phyloP scores from a whole-genome alignment of 768 basidiomycete genomes.

The Auricularia sp. region DNA sequence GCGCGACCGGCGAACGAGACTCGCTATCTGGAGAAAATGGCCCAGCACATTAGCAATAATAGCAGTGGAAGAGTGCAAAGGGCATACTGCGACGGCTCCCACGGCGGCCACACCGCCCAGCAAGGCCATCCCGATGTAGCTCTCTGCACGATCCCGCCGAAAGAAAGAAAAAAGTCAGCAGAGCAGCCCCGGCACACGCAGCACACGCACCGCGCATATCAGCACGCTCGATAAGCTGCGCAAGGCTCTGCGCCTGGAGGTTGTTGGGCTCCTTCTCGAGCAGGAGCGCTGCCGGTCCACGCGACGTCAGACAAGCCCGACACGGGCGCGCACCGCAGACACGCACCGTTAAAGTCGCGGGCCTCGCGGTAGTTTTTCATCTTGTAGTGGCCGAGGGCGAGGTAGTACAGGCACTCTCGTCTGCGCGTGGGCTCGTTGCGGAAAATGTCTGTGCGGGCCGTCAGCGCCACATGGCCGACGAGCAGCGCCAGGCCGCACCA shows the following conservation, averaged over 20 bases:
- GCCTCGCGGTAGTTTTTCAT: constrained; percentile 92
- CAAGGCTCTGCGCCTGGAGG: constrained; percentile 82
- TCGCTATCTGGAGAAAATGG: constrained; percentile 33
- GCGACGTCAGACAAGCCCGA: not conserved
- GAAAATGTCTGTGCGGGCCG: constrained; percentile 64
- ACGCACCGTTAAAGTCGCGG: constrained; percentile 81
- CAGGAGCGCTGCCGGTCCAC: constrained; percentile 51
- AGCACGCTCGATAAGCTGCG: constrained; percentile 75
- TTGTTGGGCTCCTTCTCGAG: constrained; percentile 90
- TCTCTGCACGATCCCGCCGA: constrained; percentile 44
- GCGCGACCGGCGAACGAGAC: constrained; percentile 74
- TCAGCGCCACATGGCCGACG: not conserved
- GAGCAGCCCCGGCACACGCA: not conserved
- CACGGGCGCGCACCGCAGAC: not conserved
- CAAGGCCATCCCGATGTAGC: constrained; percentile 97
- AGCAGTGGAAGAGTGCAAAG: constrained; percentile 40
- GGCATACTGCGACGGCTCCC: constrained; percentile 25
- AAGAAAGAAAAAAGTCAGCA: not conserved
- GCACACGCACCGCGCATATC: constrained; percentile 60
- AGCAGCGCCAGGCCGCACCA: constrained; percentile 38
- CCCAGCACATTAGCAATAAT: not conserved
- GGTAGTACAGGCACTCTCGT: constrained; percentile 93
- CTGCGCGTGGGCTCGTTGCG: constrained; percentile 76
- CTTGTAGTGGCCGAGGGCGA: constrained; percentile 94
- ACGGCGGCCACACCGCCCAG: constrained; percentile 85